Percentiles rank a stretch among this genome's conserved stretches.
phyloP scores from a whole-genome alignment of 768 basidiomycete genomes.

The Hortiboletus flavorubellus region DNA sequence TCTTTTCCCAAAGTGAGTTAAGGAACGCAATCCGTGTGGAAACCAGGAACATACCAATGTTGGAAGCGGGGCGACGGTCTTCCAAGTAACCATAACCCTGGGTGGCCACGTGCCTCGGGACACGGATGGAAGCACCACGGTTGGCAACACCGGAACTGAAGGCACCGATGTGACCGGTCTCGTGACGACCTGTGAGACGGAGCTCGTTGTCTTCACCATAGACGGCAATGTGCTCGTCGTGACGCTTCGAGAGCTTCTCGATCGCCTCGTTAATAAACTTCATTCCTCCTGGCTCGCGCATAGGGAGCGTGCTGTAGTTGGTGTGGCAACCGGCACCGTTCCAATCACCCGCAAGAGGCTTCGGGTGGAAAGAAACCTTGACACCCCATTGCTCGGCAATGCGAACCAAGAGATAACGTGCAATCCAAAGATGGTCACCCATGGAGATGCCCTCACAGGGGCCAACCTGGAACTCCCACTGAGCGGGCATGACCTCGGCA shows the following conservation, averaged over 20 bases:
- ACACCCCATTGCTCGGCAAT: conserved; percentile 97
- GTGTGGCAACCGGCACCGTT: conserved; percentile 99
- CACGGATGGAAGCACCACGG: conserved; percentile 95
- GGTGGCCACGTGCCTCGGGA: conserved; percentile 88
- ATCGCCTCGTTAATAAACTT: conserved; percentile 90
- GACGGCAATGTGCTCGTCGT: conserved; percentile 94
- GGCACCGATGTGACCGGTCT: conserved; percentile 89
- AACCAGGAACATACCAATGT: conserved; percentile 63
- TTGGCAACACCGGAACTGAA: conserved; percentile 97
- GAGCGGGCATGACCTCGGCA: conserved; percentile 99
- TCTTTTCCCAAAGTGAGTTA: conserved; percentile 43
- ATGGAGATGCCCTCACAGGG: conserved; percentile 97
- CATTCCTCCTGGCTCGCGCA: conserved; percentile 94
- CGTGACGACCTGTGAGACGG: conserved; percentile 93
- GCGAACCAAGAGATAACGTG: conserved; percentile 92
- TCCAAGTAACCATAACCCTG: conserved; percentile 96
- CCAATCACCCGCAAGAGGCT: conserved; percentile 96
- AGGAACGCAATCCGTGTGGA: neutral
- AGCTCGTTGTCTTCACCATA: conserved; percentile 98
- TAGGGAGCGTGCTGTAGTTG: conserved; percentile 93
- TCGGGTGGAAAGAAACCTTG: conserved; percentile 99
- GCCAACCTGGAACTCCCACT: conserved; percentile 99
- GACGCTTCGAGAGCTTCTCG: conserved; percentile 86
- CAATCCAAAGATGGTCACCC: conserved; percentile 99
- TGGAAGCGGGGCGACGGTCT: conserved; percentile 96